A percentile compares a stretch with the other conserved stretches of the same genome.
Evolutionary conservation across 352 stramenopile genomes (phyloP).

Genomic region (Phytophthora syringae): DNA sequence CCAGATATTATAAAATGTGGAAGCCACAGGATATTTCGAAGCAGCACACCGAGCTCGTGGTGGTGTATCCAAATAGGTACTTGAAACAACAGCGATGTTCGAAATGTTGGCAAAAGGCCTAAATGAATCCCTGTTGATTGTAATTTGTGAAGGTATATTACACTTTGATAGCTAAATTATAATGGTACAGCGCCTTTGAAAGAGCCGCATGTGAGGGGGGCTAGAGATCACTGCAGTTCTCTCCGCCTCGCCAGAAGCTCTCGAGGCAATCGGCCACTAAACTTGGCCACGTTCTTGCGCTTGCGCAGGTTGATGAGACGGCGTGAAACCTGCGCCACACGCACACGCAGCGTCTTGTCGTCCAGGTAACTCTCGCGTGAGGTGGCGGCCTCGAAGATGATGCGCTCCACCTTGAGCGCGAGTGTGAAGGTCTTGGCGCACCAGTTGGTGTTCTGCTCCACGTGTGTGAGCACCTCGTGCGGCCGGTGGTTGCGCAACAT

Average conservation of each 20-base stretch:
- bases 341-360: conserved; percentile 57
- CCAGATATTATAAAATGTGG: too few species aligned
- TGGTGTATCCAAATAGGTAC: too few species aligned
- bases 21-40: too few species aligned
- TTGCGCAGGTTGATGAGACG: conserved; percentile 65
- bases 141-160: conserved; percentile 4
- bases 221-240: conserved; percentile 12
- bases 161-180: conserved; percentile 33
- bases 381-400: conserved; percentile 64
- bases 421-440: conserved; percentile 69
- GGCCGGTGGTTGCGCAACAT: conserved; percentile 68
- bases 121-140: background rate
- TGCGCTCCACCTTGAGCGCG: conserved; percentile 71
- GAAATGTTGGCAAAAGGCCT: background rate
- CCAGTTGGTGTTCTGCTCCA: conserved; percentile 75
- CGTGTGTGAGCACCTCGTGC: conserved; percentile 68
- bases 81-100: background rate
- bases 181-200: conserved; percentile 14
- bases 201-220: background rate
- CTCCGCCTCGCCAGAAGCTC: conserved; percentile 1
- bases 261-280: conserved; percentile 20
- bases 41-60: too few species aligned
- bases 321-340: conserved; percentile 61
- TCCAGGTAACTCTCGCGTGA: conserved; percentile 71
- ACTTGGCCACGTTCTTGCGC: conserved; percentile 55